Evolutionary conservation across 179 eudicot genomes (phyloP).

Genomic region (Sideroxylon spinosum): DNA sequence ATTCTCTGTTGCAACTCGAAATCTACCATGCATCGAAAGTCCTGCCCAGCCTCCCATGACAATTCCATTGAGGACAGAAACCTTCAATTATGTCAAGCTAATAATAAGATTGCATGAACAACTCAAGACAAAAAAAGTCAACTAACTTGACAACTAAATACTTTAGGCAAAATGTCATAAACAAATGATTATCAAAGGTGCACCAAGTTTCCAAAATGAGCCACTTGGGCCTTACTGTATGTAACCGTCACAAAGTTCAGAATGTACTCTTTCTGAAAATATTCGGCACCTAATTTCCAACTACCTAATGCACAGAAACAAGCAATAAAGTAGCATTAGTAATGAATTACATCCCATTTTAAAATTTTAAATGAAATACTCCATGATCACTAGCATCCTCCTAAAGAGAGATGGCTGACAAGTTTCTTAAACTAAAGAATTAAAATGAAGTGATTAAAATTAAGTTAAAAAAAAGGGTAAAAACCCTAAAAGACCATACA

Average conservation of each 20-base stretch:
- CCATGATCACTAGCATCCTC: conserved; percentile 1
- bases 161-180: conserved; percentile 25
- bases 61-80: conserved; percentile 79
- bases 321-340: not conserved
- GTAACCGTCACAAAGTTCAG: conserved; percentile 80
- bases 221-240: conserved; percentile 71
- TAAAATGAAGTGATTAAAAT: not conserved
- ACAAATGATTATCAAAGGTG: conserved; percentile 2
- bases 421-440: not conserved
- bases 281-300: conserved; percentile 65
- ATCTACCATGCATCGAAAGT: conserved; percentile 77
- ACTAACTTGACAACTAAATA: conserved; percentile 61
- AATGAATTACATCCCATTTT: not conserved
- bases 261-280: conserved; percentile 53
- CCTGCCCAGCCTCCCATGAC: conserved; percentile 97
- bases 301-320: conserved; percentile 43
- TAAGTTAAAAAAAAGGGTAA: not conserved
- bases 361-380: not conserved
- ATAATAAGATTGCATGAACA: conserved; percentile 1
- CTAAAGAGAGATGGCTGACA: not conserved
- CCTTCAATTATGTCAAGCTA: conserved; percentile 37
- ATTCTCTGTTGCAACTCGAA: conserved; percentile 83
- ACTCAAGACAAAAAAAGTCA: not conserved
- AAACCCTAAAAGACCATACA: not conserved
- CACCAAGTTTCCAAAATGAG: conserved; percentile 43